Evolutionary conservation across 768 basidiomycete species (phyloP).

Genomic region (Leccinum uliginosum): DNA sequence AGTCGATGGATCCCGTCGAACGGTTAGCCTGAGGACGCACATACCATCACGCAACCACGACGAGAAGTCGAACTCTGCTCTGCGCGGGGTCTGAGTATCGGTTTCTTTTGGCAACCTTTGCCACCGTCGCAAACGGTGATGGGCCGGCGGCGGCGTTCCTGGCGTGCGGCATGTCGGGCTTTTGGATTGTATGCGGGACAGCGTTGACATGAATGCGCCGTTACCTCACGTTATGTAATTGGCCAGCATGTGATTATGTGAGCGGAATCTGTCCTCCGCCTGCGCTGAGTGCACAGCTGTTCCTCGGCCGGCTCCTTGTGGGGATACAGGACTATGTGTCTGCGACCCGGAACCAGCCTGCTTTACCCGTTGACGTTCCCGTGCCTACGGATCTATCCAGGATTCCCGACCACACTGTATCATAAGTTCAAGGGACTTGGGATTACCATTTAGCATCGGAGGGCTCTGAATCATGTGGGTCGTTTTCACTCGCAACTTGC

Average conservation of each 20-base stretch:
- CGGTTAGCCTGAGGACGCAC: not conserved
- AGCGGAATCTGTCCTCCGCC: not conserved
- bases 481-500: not conserved
- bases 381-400: slow-evolving; percentile 17
- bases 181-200: not conserved
- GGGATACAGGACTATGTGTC: not conserved
- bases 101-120: not conserved
- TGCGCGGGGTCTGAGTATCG: slow-evolving; percentile 6
- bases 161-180: not conserved
- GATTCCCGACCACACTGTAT: not conserved
- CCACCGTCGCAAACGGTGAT: not conserved
- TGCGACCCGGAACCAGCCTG: not conserved
- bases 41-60: not conserved
- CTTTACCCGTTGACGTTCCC: not conserved
- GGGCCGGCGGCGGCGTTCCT: slow-evolving; percentile 8
- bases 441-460: not conserved
- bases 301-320: not conserved
- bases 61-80: not conserved
- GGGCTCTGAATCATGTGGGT: not conserved
- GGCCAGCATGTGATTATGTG: not conserved
- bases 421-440: not conserved
- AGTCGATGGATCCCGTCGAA: slow-evolving; percentile 3
- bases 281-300: not conserved
- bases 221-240: slow-evolving; percentile 1
- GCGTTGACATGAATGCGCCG: slow-evolving; percentile 3